phyloP scores from a whole-genome alignment of 208 protist genomes.

The Plasmodiophora brassicae region DNA sequence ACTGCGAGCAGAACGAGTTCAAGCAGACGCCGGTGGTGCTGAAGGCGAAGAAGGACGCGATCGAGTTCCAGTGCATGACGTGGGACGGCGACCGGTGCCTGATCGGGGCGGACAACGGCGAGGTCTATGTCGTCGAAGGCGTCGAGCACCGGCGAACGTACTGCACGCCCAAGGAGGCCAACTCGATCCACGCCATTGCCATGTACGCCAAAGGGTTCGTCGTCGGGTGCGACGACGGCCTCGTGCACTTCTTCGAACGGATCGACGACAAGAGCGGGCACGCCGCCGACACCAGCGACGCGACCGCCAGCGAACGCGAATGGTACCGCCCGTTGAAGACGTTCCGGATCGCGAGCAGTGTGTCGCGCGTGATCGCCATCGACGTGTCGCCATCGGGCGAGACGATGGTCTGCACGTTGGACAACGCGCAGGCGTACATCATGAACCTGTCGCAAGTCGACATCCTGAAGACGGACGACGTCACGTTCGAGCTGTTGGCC shows the following conservation, averaged over 20 bases:
- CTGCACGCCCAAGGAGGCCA: constrained; percentile 30
- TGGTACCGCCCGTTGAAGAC: constrained; percentile 60
- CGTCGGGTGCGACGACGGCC: constrained; percentile 81
- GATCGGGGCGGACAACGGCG: constrained; percentile 73
- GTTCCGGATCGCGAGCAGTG: constrained; percentile 67
- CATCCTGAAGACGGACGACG: constrained; percentile 79
- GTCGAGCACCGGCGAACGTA: constrained; percentile 16
- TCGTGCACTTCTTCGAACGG: constrained; percentile 81
- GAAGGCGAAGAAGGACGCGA: constrained; percentile 18
- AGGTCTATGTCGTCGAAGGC: neutral
- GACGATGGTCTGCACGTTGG: constrained; percentile 48
- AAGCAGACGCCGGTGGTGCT: neutral
- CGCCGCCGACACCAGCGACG: neutral
- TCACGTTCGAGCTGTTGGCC: constrained; percentile 76
- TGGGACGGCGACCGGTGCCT: constrained; percentile 73
- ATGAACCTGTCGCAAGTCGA: constrained; percentile 84
- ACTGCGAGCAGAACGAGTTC: constrained; percentile 20
- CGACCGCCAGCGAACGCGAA: constrained; percentile 3
- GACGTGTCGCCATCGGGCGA: constrained; percentile 48
- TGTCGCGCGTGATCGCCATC: constrained; percentile 32
- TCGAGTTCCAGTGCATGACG: constrained; percentile 25
- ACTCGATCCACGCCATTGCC: constrained; percentile 36
- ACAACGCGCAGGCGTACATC: constrained; percentile 81
- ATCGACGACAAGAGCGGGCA: constrained; percentile 60
- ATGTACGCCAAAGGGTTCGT: constrained; percentile 78